These are phyloP conservation scores for Lepiota venenata DNA, from an alignment of 768 basidiomycete species.

Conservation along the genomic window DNA sequence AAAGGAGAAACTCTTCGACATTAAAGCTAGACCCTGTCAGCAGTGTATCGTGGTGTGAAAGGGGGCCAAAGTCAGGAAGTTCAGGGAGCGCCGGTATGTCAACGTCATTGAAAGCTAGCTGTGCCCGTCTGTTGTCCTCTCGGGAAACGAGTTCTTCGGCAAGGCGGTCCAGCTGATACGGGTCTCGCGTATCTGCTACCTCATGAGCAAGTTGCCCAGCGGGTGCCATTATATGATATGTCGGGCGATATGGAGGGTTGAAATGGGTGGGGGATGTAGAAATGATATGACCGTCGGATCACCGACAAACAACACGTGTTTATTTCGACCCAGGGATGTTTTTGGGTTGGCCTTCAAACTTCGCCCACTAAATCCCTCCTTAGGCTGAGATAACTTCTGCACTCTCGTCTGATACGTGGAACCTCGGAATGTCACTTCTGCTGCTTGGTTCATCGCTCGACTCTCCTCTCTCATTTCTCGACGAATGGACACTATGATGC, in stretches of 20 bases:
- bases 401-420: too few species aligned
- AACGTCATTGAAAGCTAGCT: constrained; percentile 11
- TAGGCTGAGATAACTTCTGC: too few species aligned
- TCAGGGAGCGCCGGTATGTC: constrained; percentile 33
- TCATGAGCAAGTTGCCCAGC: background rate
- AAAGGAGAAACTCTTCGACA: constrained; percentile 85
- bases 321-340: too few species aligned
- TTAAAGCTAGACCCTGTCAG: constrained; percentile 69
- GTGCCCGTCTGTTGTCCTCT: constrained; percentile 30
- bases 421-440: too few species aligned
- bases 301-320: too few species aligned
- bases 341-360: too few species aligned
- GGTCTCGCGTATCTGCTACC: constrained; percentile 33
- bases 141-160: constrained; percentile 67
- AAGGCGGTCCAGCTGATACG: constrained; percentile 65
- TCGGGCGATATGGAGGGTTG: background rate
- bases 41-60: constrained; percentile 78
- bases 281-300: too few species aligned
- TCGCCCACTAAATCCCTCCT: too few species aligned
- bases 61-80: constrained; percentile 63
- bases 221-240: background rate
- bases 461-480: too few species aligned
- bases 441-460: too few species aligned
- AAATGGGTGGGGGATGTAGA: too few species aligned
- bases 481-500: too few species aligned